Base-by-base conservation (phyloP, 1,284 basidiomycete species). In the Flammula alnicola region DNA sequence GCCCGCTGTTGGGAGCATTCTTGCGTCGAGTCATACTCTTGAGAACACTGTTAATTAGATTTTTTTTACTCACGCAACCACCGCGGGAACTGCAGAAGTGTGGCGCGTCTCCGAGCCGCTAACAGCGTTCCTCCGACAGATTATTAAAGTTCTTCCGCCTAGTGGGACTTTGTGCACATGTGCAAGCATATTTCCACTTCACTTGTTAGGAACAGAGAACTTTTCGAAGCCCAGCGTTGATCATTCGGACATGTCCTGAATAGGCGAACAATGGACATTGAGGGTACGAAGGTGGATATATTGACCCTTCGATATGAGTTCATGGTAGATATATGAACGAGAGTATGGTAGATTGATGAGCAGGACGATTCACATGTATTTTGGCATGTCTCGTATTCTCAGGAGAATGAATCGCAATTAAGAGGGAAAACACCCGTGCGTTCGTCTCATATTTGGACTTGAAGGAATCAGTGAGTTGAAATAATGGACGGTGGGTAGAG, bases 241-340 rank as follows among this genome's bases (percentile, higher is more conserved):
- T 36, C 10, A n/a, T 38, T 12, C 19, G 20, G 20, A 6, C 11
- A 2, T 20, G 20, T 40, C 59, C 56, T 48, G 46, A 59, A 57
- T 30, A 44, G 45, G 58, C 47, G 62, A 62, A 63, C 60, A 63
- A 63, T 63, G 58, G 36, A 22, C 36, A 22, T 19, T 22, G n/a
- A 20, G 11, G 31, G 19, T 25, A 25, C 22, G 32, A n/a, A 36
- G 43, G 20, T 17, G 23, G 43, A n/a, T 32, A 14, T 44, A 8
- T n/a, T 26, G 10, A 32, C 17, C 19, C 20, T 38, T 16, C 16
- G 16, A 16, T 35, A 14, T 12, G 33, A 6, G 33, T 17, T 36
- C n/a, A n/a, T n/a, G n/a, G n/a, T n/a, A n/a, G n/a, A n/a, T n/a
- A n/a, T n/a, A n/a, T n/a, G n/a, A 19, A 20, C 16, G 30, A 3